These are phyloP conservation scores for Phytopythium oedochilum DNA, from an alignment of 352 stramenopile genomes.

Conservation along the genomic window DNA sequence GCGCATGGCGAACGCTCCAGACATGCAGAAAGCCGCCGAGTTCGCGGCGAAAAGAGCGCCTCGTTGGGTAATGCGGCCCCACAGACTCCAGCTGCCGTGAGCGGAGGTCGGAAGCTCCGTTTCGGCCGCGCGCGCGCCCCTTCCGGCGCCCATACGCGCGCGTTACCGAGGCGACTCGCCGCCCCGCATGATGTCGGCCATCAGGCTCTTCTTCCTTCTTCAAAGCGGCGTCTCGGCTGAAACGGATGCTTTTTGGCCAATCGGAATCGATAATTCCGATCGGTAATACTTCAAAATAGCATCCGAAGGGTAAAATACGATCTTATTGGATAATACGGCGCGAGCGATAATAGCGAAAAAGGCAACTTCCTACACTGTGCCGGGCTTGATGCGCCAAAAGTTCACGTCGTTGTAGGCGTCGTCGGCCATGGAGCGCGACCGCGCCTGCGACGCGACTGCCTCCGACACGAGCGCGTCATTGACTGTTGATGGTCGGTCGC, in stretches of 20 bases:
- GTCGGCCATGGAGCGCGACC: slow-evolving; percentile 53
- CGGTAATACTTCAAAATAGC: background rate
- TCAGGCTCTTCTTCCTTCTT: too few species aligned
- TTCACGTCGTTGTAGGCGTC: slow-evolving; percentile 87
- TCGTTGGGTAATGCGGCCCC: background rate
- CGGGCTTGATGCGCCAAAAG: slow-evolving; percentile 75
- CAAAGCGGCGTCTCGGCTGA: background rate
- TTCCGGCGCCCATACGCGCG: background rate
- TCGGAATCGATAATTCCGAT: background rate
- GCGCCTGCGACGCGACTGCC: slow-evolving; percentile 39
- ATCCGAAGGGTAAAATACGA: background rate
- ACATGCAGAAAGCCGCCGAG: background rate
- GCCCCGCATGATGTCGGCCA: background rate
- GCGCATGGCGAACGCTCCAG: slow-evolving; percentile 8
- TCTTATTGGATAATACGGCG: background rate
- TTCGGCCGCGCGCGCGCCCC: background rate
- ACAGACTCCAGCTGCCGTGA: too few species aligned
- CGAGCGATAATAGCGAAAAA: background rate
- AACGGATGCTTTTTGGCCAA: background rate
- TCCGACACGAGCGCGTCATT: slow-evolving; percentile 45
- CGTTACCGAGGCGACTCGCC: background rate
- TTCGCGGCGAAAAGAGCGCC: background rate
- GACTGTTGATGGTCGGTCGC: background rate
- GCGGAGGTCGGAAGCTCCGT: background rate
- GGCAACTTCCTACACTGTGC: slow-evolving; percentile 4